A percentile compares a stretch with the other conserved stretches of the same genome.
Conservation (phyloP, 202 grass and related monocot species). For the Cymbopogon flexuosus region DNA sequence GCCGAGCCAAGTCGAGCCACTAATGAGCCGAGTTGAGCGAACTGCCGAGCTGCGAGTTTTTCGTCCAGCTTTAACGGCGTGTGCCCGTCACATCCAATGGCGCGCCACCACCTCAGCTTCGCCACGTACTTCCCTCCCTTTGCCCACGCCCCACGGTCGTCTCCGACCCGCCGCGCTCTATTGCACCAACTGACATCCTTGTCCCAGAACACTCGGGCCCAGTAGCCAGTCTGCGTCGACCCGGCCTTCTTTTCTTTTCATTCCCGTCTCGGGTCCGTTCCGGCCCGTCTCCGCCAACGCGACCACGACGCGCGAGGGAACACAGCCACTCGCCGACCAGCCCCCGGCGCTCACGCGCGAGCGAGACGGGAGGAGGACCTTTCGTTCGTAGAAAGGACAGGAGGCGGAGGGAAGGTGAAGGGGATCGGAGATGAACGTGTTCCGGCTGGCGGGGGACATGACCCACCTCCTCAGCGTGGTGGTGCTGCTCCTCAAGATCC, state of each 20-base stretch:
- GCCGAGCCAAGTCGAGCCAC: too few species aligned
- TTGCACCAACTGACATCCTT: not conserved
- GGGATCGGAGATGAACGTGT: constrained; percentile 49
- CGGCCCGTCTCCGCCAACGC: not conserved
- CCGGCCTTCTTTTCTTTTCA: not conserved
- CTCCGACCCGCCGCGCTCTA: too few species aligned
- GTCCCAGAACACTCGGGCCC: not conserved
- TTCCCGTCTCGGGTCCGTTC: not conserved
- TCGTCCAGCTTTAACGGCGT: too few species aligned
- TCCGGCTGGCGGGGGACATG: constrained; percentile 64
- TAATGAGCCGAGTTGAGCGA: too few species aligned
- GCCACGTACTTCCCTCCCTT: constrained; percentile 4
- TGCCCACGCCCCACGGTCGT: too few species aligned
- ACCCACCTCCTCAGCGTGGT: constrained; percentile 76
- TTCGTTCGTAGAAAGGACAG: not conserved
- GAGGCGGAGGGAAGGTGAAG: not conserved
- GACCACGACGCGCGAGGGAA: not conserved
- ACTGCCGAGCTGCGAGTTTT: too few species aligned
- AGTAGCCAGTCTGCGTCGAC: not conserved
- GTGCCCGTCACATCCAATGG: not conserved
- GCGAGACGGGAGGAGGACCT: not conserved
- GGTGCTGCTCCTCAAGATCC: constrained; percentile 76
- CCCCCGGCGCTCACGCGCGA: not conserved
- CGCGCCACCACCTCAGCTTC: constrained; percentile 4
- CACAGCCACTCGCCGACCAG: not conserved